These are phyloP conservation scores for Cynara cardunculus DNA, from an alignment of 129 eudicot species.

Conservation along the genomic window DNA sequence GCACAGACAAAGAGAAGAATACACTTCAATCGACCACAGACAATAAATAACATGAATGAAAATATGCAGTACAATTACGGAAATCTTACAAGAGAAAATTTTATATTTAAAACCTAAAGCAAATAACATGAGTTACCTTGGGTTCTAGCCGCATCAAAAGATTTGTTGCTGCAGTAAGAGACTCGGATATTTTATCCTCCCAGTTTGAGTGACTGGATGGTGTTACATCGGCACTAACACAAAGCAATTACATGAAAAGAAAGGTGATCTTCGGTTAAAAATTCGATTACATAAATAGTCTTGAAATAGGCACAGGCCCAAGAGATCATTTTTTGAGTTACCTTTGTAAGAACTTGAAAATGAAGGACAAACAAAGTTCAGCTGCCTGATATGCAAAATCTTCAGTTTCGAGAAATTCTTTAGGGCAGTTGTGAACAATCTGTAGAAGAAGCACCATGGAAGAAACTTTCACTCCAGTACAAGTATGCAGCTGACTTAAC, in stretches of 20 bases:
- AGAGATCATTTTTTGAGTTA: conserved; percentile 16
- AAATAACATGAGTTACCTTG: conserved; percentile 42
- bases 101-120: not conserved
- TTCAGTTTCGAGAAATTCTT: conserved; percentile 59
- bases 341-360: conserved; percentile 60
- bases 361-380: conserved; percentile 76
- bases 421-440: conserved; percentile 88
- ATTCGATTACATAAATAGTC: not conserved
- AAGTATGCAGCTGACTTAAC: not conserved
- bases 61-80: not conserved
- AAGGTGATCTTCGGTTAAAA: not conserved
- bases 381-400: conserved; percentile 48
- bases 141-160: conserved; percentile 49
- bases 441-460: conserved; percentile 37
- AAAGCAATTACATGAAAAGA: conserved; percentile 9
- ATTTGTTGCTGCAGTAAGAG: conserved; percentile 54
- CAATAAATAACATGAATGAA: not conserved
- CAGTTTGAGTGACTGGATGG: conserved; percentile 41
- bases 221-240: conserved; percentile 39
- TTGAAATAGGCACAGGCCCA: not conserved
- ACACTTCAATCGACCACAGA: not conserved
- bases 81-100: not conserved
- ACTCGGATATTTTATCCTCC: conserved; percentile 47
- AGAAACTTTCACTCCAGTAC: conserved; percentile 8
- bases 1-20: conserved; percentile 25